phyloP scores from a whole-genome alignment of 768 basidiomycete species.

The Dioszegia hungarica region DNA sequence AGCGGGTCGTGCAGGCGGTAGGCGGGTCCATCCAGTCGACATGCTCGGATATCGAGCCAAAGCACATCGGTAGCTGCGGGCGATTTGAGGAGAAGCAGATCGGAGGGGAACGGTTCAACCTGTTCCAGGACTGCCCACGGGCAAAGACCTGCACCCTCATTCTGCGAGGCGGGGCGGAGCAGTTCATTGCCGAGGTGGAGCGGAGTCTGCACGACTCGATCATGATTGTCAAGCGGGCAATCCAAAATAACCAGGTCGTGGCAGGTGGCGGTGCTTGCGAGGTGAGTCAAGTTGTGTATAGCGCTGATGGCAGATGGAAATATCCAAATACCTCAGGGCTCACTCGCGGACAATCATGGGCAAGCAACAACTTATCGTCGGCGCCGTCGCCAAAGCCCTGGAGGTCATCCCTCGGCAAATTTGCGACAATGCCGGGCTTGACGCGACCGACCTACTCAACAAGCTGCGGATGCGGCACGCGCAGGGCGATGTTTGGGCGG shows the following conservation, averaged over 20 bases:
- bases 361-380: conserved; percentile 87
- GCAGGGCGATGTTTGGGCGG: conserved; percentile 78
- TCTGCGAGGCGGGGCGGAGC: conserved; percentile 92
- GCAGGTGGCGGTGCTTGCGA: conserved; percentile 97
- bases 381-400: conserved; percentile 93
- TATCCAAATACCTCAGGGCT: conserved; percentile 88
- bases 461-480: conserved; percentile 96
- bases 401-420: conserved; percentile 98
- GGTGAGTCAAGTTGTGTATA: conserved; percentile 52
- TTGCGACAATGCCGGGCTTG: conserved; percentile 95
- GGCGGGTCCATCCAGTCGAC: conserved; percentile 94
- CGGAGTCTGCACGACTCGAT: conserved; percentile 95
- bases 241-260: conserved; percentile 91
- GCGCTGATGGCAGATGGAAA: conserved; percentile 68
- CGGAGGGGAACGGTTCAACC: conserved; percentile 91
- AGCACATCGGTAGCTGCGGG: conserved; percentile 92
- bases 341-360: conserved; percentile 89
- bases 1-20: conserved; percentile 90
- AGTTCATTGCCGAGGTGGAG: conserved; percentile 98
- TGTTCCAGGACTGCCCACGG: conserved; percentile 87
- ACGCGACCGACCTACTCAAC: conserved; percentile 95
- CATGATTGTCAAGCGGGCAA: conserved; percentile 98
- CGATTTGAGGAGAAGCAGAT: conserved; percentile 90
- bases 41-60: conserved; percentile 79
- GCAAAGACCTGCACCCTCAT: conserved; percentile 93